Evolutionary conservation across 2,329 filamentous ascomycete species (phyloP).

Genomic region (Xylariaceae sp.): DNA sequence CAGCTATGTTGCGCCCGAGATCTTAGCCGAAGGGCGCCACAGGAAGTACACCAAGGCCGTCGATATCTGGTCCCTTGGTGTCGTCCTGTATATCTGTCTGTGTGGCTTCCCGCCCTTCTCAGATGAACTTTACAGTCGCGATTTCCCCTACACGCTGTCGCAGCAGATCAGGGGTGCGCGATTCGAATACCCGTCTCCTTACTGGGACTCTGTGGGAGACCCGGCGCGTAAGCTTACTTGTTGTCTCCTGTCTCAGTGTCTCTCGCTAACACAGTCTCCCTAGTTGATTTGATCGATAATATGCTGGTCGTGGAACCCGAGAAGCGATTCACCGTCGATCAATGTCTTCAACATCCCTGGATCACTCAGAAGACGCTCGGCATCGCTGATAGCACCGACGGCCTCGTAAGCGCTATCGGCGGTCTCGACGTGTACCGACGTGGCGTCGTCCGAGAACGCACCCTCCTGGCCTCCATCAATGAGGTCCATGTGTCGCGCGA

Average conservation of each 20-base stretch:
- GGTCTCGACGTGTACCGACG: constrained; percentile 78
- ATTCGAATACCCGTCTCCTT: constrained; percentile 93
- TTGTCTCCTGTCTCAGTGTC: neutral
- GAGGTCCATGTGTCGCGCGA: constrained; percentile 54
- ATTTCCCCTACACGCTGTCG: constrained; percentile 80
- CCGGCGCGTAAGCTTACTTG: constrained; percentile 56
- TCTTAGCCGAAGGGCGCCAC: constrained; percentile 73
- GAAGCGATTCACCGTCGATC: constrained; percentile 78
- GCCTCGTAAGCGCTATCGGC: constrained; percentile 79
- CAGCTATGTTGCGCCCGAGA: constrained; percentile 93
- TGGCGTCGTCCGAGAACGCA: constrained; percentile 75
- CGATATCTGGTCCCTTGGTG: constrained; percentile 95
- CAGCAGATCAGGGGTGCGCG: constrained; percentile 85
- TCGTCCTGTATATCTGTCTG: constrained; percentile 93
- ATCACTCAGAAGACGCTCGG: constrained; percentile 57
- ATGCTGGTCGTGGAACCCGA: constrained; percentile 90
- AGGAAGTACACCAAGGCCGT: constrained; percentile 92
- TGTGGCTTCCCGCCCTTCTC: constrained; percentile 97
- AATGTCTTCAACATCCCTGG: constrained; percentile 91
- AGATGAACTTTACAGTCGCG: constrained; percentile 75
- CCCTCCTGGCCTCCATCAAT: constrained; percentile 76
- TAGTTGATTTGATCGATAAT: constrained; percentile 82
- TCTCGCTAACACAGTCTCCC: constrained; percentile 3
- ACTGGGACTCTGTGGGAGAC: constrained; percentile 87
- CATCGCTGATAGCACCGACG: constrained; percentile 82